These are phyloP conservation scores for Naegleria lovaniensis DNA, from an alignment of 208 protist genomes.

Conservation along the genomic window DNA sequence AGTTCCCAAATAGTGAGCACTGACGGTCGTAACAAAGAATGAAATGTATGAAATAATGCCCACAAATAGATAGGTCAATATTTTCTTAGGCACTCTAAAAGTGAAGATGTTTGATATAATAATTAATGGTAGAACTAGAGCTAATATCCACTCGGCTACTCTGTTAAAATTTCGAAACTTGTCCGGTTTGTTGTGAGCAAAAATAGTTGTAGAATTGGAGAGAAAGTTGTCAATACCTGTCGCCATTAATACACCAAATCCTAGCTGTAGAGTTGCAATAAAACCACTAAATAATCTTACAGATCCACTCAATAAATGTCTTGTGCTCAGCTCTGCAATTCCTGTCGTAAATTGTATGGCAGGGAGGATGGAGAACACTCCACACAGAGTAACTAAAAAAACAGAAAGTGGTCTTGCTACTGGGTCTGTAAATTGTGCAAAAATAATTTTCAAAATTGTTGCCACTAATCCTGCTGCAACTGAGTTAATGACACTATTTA, in stretches of 20 bases:
- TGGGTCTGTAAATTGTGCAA: not conserved
- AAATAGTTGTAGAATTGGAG: not conserved
- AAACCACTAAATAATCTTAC: not conserved
- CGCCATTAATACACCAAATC: conserved; percentile 1
- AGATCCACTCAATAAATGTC: not conserved
- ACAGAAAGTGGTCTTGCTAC: not conserved
- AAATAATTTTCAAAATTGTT: not conserved
- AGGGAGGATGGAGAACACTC: not conserved
- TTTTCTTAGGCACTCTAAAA: not conserved
- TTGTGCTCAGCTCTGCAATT: not conserved
- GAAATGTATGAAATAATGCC: not conserved
- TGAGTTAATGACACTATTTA: not conserved
- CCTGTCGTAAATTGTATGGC: not conserved
- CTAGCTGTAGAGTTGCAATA: not conserved
- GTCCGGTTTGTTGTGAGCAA: not conserved
- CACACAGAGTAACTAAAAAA: not conserved
- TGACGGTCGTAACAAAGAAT: not conserved
- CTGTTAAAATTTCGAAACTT: not conserved
- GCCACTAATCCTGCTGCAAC: not conserved
- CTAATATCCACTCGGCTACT: not conserved
- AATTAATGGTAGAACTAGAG: not conserved
- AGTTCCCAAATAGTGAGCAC: not conserved
- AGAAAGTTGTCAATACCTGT: not conserved
- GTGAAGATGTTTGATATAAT: not conserved
- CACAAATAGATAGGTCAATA: not conserved